Conservation (phyloP, 129 eudicot species). For the Artemisia argyi region DNA sequence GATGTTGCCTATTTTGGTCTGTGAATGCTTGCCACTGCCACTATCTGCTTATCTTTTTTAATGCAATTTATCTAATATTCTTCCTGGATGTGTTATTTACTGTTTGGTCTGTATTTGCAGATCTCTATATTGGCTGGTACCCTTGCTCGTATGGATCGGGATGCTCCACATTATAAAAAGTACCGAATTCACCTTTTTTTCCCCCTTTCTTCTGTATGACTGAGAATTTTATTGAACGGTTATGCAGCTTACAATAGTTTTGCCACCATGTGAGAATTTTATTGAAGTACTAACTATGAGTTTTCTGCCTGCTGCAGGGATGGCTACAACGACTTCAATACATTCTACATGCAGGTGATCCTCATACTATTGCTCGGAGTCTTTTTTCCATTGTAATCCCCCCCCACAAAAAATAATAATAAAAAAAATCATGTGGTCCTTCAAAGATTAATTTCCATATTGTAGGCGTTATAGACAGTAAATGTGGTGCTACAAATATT, state of each 20-base stretch:
- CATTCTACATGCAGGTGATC: conserved; percentile 7
- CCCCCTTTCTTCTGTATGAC: too few species aligned
- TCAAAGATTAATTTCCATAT: too few species aligned
- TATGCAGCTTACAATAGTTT: neutral
- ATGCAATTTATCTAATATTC: neutral
- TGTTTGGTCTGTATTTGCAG: conserved; percentile 43
- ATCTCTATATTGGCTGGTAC: conserved; percentile 99
- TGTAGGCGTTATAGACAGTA: too few species aligned
- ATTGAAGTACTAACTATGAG: neutral
- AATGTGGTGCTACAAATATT: too few species aligned
- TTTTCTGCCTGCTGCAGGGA: conserved; percentile 2
- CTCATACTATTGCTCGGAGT: neutral
- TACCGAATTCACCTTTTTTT: conserved; percentile 3
- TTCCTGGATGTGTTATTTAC: neutral
- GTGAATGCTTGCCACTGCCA: too few species aligned
- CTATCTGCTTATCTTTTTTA: neutral
- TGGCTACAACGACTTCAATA: conserved; percentile 12
- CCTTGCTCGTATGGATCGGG: conserved; percentile 97
- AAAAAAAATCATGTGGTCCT: too few species aligned
- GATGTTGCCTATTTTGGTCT: too few species aligned
- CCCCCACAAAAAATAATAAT: too few species aligned
- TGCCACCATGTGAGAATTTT: neutral
- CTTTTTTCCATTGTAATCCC: neutral
- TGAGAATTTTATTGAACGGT: neutral
- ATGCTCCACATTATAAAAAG: conserved; percentile 97